These are phyloP conservation scores for Gautieria morchelliformis DNA, from an alignment of 768 basidiomycete genomes.

Conservation along the genomic window DNA sequence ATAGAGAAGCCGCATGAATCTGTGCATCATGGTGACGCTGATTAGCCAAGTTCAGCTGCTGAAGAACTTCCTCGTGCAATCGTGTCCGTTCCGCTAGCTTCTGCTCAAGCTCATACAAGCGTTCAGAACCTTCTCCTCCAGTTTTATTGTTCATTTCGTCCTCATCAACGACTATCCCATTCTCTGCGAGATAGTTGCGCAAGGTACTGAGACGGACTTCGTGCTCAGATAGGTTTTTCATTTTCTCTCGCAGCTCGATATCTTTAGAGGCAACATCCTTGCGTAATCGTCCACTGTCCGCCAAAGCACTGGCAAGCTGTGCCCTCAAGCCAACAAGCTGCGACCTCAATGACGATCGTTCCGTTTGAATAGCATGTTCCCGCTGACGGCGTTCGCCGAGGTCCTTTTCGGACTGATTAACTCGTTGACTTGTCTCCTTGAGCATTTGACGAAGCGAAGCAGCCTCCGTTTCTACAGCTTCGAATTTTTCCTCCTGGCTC, in stretches of 20 bases:
- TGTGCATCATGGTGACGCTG: slow-evolving; percentile 71
- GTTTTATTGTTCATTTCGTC: slow-evolving; percentile 43
- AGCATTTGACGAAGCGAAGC: slow-evolving; percentile 71
- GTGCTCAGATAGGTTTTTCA: slow-evolving; percentile 57
- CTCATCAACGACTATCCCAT: slow-evolving; percentile 73
- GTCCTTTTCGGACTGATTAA: slow-evolving; percentile 59
- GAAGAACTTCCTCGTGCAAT: slow-evolving; percentile 64
- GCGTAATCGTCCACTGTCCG: slow-evolving; percentile 59
- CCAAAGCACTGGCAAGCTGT: slow-evolving; percentile 58
- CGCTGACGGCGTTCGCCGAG: slow-evolving; percentile 60
- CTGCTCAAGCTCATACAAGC: slow-evolving; percentile 68
- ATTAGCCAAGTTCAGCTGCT: slow-evolving; percentile 57
- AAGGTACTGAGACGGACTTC: slow-evolving; percentile 70
- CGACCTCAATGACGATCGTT: slow-evolving; percentile 53
- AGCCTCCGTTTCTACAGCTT: slow-evolving; percentile 71
- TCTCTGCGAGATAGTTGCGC: slow-evolving; percentile 79
- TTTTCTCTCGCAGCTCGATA: slow-evolving; percentile 47
- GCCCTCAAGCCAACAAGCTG: slow-evolving; percentile 68
- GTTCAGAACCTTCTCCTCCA: slow-evolving; percentile 27
- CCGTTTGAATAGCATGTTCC: slow-evolving; percentile 52
- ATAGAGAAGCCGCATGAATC: slow-evolving; percentile 52
- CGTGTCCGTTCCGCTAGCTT: slow-evolving; percentile 66
- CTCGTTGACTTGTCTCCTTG: slow-evolving; percentile 61
- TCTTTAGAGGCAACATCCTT: slow-evolving; percentile 66
- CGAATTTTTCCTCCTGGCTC: slow-evolving; percentile 74